A percentile compares a stretch with the other conserved stretches of the same genome.
phyloP scores from a whole-genome alignment of 176 grass and related monocot genomes.

The Phragmites australis region DNA sequence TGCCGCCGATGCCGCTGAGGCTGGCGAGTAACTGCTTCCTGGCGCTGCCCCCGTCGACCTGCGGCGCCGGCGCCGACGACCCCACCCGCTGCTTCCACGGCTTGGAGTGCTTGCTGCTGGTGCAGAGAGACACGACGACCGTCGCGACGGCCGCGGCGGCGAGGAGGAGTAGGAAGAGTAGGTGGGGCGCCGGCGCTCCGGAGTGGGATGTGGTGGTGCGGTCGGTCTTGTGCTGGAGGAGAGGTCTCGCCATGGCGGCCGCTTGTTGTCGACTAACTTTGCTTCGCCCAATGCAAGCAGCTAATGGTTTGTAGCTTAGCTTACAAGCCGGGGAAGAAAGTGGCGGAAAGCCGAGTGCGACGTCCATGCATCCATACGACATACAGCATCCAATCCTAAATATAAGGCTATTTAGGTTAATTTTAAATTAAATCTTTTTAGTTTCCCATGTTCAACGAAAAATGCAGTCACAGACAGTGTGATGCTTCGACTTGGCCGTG shows the following conservation, averaged over 20 bases:
- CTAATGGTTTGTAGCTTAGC: no score
- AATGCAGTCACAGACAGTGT: neutral
- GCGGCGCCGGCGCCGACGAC: conserved; percentile 13
- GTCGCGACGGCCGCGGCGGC: conserved; percentile 6
- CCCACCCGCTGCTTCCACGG: conserved; percentile 9
- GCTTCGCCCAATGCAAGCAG: no score
- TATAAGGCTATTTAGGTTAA: no score
- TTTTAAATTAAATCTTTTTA: no score
- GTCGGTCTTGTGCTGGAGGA: neutral
- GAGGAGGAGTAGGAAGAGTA: neutral
- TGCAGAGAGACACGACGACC: conserved; percentile 42
- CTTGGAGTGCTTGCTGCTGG: conserved; percentile 40
- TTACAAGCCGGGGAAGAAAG: neutral
- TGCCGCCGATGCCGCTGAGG: conserved; percentile 45
- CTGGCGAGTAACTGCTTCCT: conserved; percentile 33
- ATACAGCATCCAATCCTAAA: no score
- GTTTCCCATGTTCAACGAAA: no score
- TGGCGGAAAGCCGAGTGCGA: no score
- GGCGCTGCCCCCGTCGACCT: neutral
- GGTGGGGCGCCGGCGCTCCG: neutral
- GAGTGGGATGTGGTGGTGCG: neutral
- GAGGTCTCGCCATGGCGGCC: conserved; percentile 32
- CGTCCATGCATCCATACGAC: no score
- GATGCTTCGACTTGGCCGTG: neutral
- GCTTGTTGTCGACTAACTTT: no score